Evolutionary conservation across 1,139 yeast genomes (phyloP), one percentile per base, ranked within the genome.

Genomic region (Blastobotrys illinoisensis): DNA sequence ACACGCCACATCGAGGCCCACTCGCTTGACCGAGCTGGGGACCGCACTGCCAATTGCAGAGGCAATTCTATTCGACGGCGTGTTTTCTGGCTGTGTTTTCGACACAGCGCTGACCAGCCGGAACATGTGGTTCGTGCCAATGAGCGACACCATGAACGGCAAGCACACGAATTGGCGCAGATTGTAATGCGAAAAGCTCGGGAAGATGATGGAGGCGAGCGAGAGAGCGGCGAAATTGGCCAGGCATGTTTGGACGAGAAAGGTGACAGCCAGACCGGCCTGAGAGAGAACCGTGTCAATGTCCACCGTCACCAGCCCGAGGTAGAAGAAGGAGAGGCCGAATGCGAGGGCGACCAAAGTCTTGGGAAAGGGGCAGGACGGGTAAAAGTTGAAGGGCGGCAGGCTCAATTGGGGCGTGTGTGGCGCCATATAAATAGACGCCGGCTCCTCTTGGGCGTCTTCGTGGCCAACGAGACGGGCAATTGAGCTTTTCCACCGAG

Each of bases 251-350:
- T 85, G 83, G 1, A 79, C 79, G 0, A 76, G 26, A 74, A 86
- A 83, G 0, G 90, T 91, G n/a, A 78, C 55, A 6, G 84, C 61
- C 11, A 87, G 70, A 0, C 93, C 91, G 1, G 74, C 50, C 61
- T 77, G 78, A 1, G 91, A 85, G 52, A 82, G 77, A 9, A 86
- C 79, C 19, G 81, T 74, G 49, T 79, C 79, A 51, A 79, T 71
- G 57, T 82, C 80, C 18, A 81, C 71, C 28, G 85, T 71, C 16
- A 85, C 75, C n/a, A 83, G 62, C 3, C 70, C 51, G 49, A 74
- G 67, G 58, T 77, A 77, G 2, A 71, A 21, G 0, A 69, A 55
- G 2, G 75, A 64, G 2, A 68, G 46, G 0, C 67, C 50, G 55
- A 76, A 76, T 1, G 70, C 62, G 0, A 66, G 16, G 18, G 55